Evolutionary conservation across 1,284 basidiomycete species (phyloP).

Genomic region (Pseudozyma sp.): DNA sequence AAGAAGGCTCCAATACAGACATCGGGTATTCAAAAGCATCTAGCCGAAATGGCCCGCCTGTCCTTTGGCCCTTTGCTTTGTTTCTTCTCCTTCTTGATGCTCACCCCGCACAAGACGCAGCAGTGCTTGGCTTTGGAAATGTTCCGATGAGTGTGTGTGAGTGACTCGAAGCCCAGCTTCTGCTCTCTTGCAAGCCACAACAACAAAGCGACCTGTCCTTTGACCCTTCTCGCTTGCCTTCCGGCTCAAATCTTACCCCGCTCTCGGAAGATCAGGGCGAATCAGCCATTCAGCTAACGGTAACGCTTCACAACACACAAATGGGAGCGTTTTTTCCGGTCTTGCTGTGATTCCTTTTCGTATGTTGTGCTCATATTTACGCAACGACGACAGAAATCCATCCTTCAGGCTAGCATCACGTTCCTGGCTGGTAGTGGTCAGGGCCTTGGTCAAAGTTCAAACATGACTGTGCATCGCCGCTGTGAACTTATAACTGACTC

Average conservation of each 20-base stretch:
- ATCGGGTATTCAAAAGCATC: slow-evolving; percentile 13
- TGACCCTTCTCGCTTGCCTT: background rate
- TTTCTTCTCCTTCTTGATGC: background rate
- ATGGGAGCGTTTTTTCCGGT: background rate
- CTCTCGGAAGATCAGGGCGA: background rate
- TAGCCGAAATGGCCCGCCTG: slow-evolving; percentile 33
- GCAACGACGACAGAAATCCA: background rate
- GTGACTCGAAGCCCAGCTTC: background rate
- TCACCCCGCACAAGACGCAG: background rate
- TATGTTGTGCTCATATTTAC: background rate
- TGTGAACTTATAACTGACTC: background rate
- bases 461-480: too few species aligned
- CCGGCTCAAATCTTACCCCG: background rate
- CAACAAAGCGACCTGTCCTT: background rate
- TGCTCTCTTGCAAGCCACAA: background rate
- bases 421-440: too few species aligned
- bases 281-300: too few species aligned
- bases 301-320: too few species aligned
- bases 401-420: background rate
- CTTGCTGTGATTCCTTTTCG: background rate
- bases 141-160: background rate
- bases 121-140: background rate
- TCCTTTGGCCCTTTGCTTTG: background rate
- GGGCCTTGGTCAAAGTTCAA: background rate
- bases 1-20: slow-evolving; percentile 9